These are phyloP conservation scores for Epichloe festucae DNA, from an alignment of 2,329 filamentous ascomycete species.

Conservation along the genomic window DNA sequence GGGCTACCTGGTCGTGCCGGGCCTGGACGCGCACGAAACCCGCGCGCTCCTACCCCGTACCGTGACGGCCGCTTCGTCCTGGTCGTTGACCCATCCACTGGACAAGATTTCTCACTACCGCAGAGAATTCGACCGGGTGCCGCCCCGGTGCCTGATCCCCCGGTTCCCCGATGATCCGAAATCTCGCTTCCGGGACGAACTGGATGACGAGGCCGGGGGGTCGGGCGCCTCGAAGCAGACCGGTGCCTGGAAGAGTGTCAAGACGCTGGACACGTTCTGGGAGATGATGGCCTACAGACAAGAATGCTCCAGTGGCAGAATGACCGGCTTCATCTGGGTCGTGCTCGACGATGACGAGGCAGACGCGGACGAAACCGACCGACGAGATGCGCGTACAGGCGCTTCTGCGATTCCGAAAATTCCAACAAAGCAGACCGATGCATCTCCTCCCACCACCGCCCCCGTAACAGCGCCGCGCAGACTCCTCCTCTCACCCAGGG, in stretches of 20 bases:
- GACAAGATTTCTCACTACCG: constrained; percentile 49
- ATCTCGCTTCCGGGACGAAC: constrained; percentile 71
- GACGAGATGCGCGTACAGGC: neutral
- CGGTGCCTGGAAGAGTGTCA: constrained; percentile 73
- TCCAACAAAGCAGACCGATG: constrained; percentile 16
- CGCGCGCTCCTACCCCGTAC: constrained; percentile 59
- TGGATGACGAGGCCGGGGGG: constrained; percentile 69
- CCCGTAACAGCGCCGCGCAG: constrained; percentile 22
- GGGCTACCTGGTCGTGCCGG: constrained; percentile 78
- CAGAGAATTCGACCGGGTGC: constrained; percentile 45
- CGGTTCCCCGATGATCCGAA: constrained; percentile 94
- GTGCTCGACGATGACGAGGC: constrained; percentile 50
- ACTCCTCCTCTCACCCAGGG: constrained; percentile 16
- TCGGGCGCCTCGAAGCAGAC: constrained; percentile 38
- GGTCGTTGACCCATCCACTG: constrained; percentile 62
- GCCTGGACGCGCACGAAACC: constrained; percentile 70
- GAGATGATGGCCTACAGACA: constrained; percentile 96
- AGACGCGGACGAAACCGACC: constrained; percentile 2
- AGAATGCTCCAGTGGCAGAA: constrained; percentile 82
- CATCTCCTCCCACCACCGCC: constrained; percentile 11
- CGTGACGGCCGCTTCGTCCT: constrained; percentile 33
- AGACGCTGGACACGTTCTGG: constrained; percentile 86
- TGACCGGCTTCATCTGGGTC: constrained; percentile 93
- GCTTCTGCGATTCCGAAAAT: constrained; percentile 14
- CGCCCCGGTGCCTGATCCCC: constrained; percentile 74